Evolutionary conservation across 139 green algal species (phyloP), one percentile per base, ranked within the genome.

Genomic region (Picochlorum sp.): DNA sequence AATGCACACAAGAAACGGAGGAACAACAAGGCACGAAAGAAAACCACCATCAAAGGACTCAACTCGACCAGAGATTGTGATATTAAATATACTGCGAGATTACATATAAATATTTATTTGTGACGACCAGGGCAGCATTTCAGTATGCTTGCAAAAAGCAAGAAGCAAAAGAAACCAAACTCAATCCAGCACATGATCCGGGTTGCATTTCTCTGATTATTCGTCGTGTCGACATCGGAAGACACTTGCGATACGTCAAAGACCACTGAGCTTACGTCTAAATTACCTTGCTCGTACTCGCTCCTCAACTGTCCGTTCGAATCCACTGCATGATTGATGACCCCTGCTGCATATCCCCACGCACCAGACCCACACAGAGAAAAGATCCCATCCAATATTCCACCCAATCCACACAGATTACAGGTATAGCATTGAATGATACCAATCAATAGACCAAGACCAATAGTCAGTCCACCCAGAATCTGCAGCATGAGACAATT

Each of bases 341-440:
- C 8, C 4, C 26, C 32, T 23, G 37, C 26, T 44, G 61, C 61
- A 44, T 16, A 16, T 20, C 14, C 26, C 61, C 61, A 66, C 13
- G 37, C 34, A n/a, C 14, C 37, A 21, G 37, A 10, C 52, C 61
- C 61, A 45, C 13, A 14, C 14, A 66, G 0, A 15, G 21, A 38
- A 30, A 66, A 66, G 14, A 66, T 59, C 26, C 26, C 14, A 57
- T 66, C 61, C 37, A 66, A 32, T 20, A 66, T 26, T 13, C 37
- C 61, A 45, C 61, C 61, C 32, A 66, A 14, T 6, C 61, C 61
- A 41, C 61, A 66, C 6, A 59, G 15, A 45, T 66, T 56, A 16
- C 61, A 66, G 16, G 61, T 66, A 20, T 55, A 66, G 13, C 61
- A 66, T 41, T 66, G 61, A 20, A 66, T 54, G 10, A 66, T 66